These are phyloP conservation scores for Phycomyces blakesleeanus DNA, from an alignment of 192 early-diverging fungal genomes.

Conservation along the genomic window DNA sequence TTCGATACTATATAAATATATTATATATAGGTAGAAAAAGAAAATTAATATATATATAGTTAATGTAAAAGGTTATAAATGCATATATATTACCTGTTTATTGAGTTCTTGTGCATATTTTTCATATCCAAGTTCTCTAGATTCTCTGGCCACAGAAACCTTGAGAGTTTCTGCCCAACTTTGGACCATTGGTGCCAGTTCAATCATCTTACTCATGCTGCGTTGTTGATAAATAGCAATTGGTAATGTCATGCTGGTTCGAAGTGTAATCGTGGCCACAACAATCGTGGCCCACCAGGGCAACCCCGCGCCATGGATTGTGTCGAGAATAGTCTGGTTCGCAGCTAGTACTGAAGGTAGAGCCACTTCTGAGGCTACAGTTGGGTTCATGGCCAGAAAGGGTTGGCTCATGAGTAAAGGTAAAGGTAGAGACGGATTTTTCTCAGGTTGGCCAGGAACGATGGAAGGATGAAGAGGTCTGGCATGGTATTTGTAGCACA, in stretches of 20 bases:
- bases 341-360: conserved; percentile 32
- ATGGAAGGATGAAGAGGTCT: too few species aligned
- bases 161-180: conserved; percentile 46
- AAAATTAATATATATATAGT: too few species aligned
- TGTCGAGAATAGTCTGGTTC: conserved; percentile 42
- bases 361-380: background rate
- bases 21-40: background rate
- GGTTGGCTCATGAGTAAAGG: too few species aligned
- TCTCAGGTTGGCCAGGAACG: too few species aligned
- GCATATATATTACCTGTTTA: conserved; percentile 36
- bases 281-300: conserved; percentile 62
- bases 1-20: conserved; percentile 35
- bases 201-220: conserved; percentile 41
- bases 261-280: conserved; percentile 41
- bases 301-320: conserved; percentile 40
- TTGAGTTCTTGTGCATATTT: conserved; percentile 44
- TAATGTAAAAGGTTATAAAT: too few species aligned
- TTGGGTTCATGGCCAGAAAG: background rate
- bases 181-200: conserved; percentile 45
- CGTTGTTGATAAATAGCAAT: conserved; percentile 60
- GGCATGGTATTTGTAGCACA: too few species aligned
- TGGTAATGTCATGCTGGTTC: conserved; percentile 48
- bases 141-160: conserved; percentile 36
- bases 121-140: conserved; percentile 39
- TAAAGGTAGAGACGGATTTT: too few species aligned